Conservation (phyloP, 495 filamentous ascomycete genomes). For the Xylaria grammica region DNA sequence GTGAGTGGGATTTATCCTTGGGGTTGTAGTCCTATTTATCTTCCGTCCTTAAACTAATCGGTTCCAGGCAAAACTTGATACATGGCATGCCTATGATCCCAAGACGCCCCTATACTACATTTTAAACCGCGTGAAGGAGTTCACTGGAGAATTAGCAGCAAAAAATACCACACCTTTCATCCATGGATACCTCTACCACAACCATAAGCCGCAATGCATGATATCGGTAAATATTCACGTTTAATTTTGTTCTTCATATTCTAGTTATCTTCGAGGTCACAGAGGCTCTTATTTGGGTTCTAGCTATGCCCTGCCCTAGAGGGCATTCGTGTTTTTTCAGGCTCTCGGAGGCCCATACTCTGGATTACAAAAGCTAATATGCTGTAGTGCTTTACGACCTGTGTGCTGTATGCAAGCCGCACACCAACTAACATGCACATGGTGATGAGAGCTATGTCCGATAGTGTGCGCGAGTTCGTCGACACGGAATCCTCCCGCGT, state of each 20-base stretch:
- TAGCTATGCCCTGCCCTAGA: too few relatives aligned
- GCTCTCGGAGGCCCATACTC: background rate
- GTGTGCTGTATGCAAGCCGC: conserved; percentile 35
- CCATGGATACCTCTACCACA: conserved; percentile 34
- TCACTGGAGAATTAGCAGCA: conserved; percentile 28
- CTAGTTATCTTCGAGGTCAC: background rate
- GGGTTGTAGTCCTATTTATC: background rate
- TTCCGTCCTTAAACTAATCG: background rate
- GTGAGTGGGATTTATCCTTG: conserved; percentile 13
- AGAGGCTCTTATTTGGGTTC: background rate
- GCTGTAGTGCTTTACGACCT: conserved; percentile 30
- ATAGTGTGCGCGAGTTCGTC: conserved; percentile 29
- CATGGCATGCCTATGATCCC: conserved; percentile 37
- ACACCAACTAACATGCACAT: conserved; percentile 31
- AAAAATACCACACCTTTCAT: conserved; percentile 36
- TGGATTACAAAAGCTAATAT: background rate
- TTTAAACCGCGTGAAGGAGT: conserved; percentile 29
- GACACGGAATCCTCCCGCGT: conserved; percentile 7
- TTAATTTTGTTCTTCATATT: background rate
- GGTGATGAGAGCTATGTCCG: conserved; percentile 33
- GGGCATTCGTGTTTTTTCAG: background rate
- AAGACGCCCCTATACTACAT: conserved; percentile 32
- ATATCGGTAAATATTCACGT: conserved; percentile 9
- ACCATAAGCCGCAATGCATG: conserved; percentile 33
- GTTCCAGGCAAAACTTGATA: conserved; percentile 26